Conservation (phyloP, 1,139 yeast species). For the Candida dubliniensis region DNA sequence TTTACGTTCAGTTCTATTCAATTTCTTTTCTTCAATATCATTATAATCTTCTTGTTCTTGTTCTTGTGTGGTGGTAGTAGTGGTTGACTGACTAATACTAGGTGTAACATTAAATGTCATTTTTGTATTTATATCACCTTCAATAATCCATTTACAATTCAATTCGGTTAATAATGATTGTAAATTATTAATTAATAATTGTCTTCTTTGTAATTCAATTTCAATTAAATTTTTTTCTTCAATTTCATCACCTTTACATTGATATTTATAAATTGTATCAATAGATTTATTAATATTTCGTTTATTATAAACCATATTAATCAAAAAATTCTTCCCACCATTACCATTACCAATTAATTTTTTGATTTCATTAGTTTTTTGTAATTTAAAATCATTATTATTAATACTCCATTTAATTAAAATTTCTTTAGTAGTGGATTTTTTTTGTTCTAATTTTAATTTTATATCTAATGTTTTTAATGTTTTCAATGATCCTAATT, state of each 20-base stretch:
- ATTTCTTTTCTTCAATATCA: too few relatives aligned
- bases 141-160: slow-evolving; percentile 27
- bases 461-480: slow-evolving; percentile 21
- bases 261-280: not conserved
- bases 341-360: slow-evolving; percentile 23
- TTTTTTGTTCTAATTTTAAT: slow-evolving; percentile 9
- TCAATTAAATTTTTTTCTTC: slow-evolving; percentile 19
- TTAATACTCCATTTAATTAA: slow-evolving; percentile 42
- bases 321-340: slow-evolving; percentile 24
- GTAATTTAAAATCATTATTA: slow-evolving; percentile 38
- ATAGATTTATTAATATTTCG: not conserved
- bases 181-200: slow-evolving; percentile 24
- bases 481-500: slow-evolving; percentile 37
- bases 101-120: slow-evolving; percentile 23
- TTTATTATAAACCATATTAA: not conserved
- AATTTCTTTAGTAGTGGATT: slow-evolving; percentile 31
- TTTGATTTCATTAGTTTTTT: slow-evolving; percentile 37
- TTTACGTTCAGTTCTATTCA: slow-evolving; percentile 5
- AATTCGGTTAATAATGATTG: slow-evolving; percentile 32
- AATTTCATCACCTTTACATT: not conserved
- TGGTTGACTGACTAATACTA: slow-evolving; percentile 15
- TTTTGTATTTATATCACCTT: slow-evolving; percentile 29
- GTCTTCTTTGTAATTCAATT: slow-evolving; percentile 33
- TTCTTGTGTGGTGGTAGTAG: slow-evolving; percentile 16
- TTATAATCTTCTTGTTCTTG: slow-evolving; percentile 10